Evolutionary conservation across 192 early-diverging fungal genomes (phyloP).

Genomic region (Phycomyces nitens): DNA sequence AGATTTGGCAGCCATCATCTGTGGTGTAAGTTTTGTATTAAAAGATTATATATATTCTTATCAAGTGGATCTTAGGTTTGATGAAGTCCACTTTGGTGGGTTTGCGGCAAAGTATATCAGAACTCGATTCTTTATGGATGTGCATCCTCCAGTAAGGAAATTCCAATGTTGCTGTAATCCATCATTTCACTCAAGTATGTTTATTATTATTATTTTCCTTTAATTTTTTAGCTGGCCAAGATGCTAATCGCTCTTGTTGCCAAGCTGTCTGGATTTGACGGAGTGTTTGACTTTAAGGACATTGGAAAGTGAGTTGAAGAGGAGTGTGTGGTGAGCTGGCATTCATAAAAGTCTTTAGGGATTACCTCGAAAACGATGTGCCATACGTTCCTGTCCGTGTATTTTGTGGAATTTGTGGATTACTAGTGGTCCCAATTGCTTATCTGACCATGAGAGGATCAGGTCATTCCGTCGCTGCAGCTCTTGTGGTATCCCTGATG

Average conservation of each 20-base stretch:
- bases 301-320: conserved; percentile 68
- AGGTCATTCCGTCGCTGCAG: conserved; percentile 70
- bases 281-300: conserved; percentile 87
- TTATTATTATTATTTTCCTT: no score
- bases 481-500: conserved; percentile 73
- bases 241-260: conserved; percentile 55
- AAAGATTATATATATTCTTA: neutral
- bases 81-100: conserved; percentile 99
- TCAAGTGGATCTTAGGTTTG: conserved; percentile 58
- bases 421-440: conserved; percentile 76
- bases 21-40: conserved; percentile 33
- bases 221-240: conserved; percentile 39
- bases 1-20: conserved; percentile 36
- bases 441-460: conserved; percentile 82
- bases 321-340: no score
- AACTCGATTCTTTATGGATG: conserved; percentile 89
- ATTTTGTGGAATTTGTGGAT: conserved; percentile 73
- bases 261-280: conserved; percentile 83
- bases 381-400: conserved; percentile 86
- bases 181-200: neutral
- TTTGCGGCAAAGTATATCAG: conserved; percentile 87
- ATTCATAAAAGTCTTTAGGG: conserved; percentile 40
- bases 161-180: neutral
- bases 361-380: conserved; percentile 84
- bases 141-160: conserved; percentile 84